Conservation (phyloP, 306 rosid species). For the Chamaecrista fasciculata region DNA sequence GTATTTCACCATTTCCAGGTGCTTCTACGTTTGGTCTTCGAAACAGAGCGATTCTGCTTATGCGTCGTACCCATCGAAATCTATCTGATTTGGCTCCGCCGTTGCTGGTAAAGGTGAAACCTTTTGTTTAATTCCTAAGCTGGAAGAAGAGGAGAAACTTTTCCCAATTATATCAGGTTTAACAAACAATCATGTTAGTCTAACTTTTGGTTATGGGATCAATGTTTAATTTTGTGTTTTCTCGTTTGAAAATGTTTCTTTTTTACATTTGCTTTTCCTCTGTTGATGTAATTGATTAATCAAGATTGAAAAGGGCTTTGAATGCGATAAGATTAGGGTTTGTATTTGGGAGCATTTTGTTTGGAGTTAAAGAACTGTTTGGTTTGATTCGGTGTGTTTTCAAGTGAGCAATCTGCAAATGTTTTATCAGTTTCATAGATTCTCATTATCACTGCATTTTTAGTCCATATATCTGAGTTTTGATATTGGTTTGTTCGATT, state of each 20-base stretch:
- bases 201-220: neutral
- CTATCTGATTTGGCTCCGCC: neutral
- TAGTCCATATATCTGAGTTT: neutral
- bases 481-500: neutral
- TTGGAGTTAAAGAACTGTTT: neutral
- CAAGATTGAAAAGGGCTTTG: neutral
- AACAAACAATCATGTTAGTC: constrained; percentile 5
- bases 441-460: neutral
- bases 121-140: neutral
- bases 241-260: neutral
- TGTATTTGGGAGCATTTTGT: neutral
- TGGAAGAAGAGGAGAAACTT: neutral
- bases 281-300: neutral
- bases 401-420: neutral
- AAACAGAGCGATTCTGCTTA: neutral
- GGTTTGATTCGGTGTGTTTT: neutral
- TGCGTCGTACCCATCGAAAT: neutral
- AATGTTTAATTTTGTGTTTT: neutral
- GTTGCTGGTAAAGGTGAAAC: neutral
- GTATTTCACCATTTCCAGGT: neutral
- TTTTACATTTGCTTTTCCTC: neutral
- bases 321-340: constrained; percentile 16
- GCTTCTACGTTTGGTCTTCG: neutral
- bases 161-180: neutral
- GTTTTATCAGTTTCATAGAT: neutral